Conservation (phyloP, 805 yeast species). For the Debaryomyces prosopidis region DNA sequence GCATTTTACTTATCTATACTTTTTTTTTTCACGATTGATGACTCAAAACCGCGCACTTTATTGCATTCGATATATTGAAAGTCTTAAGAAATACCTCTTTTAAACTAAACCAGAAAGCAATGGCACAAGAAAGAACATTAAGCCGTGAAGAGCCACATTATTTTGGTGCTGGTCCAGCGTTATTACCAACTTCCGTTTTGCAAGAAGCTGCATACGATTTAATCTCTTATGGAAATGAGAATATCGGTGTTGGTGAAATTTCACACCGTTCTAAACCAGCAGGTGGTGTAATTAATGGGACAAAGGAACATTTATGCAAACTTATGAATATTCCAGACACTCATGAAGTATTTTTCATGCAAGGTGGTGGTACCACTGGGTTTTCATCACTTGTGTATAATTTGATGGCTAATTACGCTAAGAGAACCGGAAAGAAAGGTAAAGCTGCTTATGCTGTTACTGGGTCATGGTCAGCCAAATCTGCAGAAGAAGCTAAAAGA, state of each 20-base stretch:
- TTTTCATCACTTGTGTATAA: slow-evolving; percentile 87
- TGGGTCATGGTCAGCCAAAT: slow-evolving; percentile 92
- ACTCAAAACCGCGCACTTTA: too few relatives aligned
- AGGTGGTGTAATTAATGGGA: slow-evolving; percentile 67
- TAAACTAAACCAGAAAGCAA: background rate
- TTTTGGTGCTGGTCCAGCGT: slow-evolving; percentile 99
- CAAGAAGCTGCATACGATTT: slow-evolving; percentile 87
- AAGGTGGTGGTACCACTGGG: slow-evolving; percentile 98
- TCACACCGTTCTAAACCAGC: slow-evolving; percentile 94
- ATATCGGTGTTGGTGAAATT: slow-evolving; percentile 92
- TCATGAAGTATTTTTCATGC: slow-evolving; percentile 91
- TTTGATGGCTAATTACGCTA: slow-evolving; percentile 71
- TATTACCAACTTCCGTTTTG: slow-evolving; percentile 78
- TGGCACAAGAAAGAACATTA: slow-evolving; percentile 23
- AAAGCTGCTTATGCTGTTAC: slow-evolving; percentile 85
- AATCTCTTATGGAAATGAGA: slow-evolving; percentile 64
- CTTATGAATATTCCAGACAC: slow-evolving; percentile 81
- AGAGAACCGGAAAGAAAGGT: slow-evolving; percentile 72
- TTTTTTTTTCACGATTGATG: too few relatives aligned
- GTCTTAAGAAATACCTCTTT: too few relatives aligned
- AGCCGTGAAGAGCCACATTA: slow-evolving; percentile 74
- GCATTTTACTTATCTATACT: too few relatives aligned
- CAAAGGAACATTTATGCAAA: slow-evolving; percentile 66
- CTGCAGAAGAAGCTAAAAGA: slow-evolving; percentile 83
- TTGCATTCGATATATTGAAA: too few relatives aligned